Evolutionary conservation across 129 eudicot genomes (phyloP).

Genomic region (Lonicera japonica): DNA sequence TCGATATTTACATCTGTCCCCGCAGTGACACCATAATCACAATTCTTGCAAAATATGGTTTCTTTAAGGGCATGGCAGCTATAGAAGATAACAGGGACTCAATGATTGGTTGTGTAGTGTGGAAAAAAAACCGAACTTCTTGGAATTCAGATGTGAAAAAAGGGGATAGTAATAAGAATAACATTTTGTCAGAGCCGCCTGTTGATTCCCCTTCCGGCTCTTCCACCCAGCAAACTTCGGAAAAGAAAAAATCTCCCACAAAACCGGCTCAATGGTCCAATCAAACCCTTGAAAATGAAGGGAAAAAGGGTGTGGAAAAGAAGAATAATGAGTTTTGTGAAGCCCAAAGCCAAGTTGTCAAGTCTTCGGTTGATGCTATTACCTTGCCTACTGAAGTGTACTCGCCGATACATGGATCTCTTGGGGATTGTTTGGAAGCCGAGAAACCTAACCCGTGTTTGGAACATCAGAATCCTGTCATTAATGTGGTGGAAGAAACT

Average conservation of each 20-base stretch:
- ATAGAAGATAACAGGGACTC: constrained; percentile 46
- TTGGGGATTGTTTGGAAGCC: background rate
- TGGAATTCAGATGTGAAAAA: constrained; percentile 22
- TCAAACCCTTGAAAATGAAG: constrained; percentile 11
- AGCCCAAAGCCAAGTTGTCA: constrained; percentile 9
- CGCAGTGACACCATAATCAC: constrained; percentile 56
- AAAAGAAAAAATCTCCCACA: constrained; percentile 21
- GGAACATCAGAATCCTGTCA: constrained; percentile 1
- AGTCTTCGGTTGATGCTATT: constrained; percentile 12
- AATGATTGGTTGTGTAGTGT: constrained; percentile 66
- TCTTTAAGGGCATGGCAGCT: constrained; percentile 62
- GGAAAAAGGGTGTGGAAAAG: constrained; percentile 8
- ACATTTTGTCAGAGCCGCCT: constrained; percentile 24
- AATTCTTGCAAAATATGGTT: constrained; percentile 66
- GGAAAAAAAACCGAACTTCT: constrained; percentile 47
- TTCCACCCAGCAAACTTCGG: constrained; percentile 16
- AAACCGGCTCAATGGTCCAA: constrained; percentile 15
- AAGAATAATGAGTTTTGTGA: constrained; percentile 14
- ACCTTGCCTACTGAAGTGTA: background rate
- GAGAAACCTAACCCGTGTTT: constrained; percentile 6
- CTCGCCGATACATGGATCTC: background rate
- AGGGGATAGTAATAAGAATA: constrained; percentile 21
- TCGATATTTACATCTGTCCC: constrained; percentile 64
- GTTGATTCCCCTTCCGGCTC: constrained; percentile 29
- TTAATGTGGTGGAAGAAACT: constrained; percentile 7